phyloP scores from a whole-genome alignment of 2,329 filamentous ascomycete species.

The Knufia petricola region DNA sequence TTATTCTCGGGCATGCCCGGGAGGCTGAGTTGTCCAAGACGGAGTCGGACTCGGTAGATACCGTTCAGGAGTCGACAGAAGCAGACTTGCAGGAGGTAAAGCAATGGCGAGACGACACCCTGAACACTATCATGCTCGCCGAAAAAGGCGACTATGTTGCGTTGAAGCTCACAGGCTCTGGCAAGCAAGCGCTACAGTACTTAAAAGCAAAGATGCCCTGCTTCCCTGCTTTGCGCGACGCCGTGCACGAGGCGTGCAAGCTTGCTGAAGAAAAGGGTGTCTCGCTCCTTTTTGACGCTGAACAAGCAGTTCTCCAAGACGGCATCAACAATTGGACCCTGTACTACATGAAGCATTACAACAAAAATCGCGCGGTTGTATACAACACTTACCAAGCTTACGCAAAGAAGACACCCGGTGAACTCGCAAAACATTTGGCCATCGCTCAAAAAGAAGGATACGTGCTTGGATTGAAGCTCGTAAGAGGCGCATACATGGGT shows the following conservation, averaged over 20 bases:
- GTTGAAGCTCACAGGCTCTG: slow-evolving; percentile 73
- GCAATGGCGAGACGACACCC: slow-evolving; percentile 63
- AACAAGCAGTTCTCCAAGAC: slow-evolving; percentile 67
- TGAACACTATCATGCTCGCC: slow-evolving; percentile 54
- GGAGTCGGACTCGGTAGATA: slow-evolving; percentile 20
- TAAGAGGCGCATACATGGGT: slow-evolving; percentile 64
- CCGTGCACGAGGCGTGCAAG: slow-evolving; percentile 66
- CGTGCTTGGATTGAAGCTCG: slow-evolving; percentile 63
- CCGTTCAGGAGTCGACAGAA: slow-evolving; percentile 10
- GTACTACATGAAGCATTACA: slow-evolving; percentile 67
- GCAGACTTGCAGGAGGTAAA: slow-evolving; percentile 25
- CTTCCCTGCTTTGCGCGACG: slow-evolving; percentile 53
- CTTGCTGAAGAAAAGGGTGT: slow-evolving; percentile 61
- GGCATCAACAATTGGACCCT: slow-evolving; percentile 77
- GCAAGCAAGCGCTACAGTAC: slow-evolving; percentile 58
- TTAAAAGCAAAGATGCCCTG: slow-evolving; percentile 56
- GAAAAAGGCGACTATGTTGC: slow-evolving; percentile 52
- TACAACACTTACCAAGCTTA: slow-evolving; percentile 77
- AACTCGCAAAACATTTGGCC: slow-evolving; percentile 51
- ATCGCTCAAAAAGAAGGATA: slow-evolving; percentile 52
- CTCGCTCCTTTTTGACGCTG: slow-evolving; percentile 72
- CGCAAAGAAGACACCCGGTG: slow-evolving; percentile 52
- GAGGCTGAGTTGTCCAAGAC: slow-evolving; percentile 60
- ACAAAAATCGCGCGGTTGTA: slow-evolving; percentile 59
- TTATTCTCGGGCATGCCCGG: slow-evolving; percentile 73